Evolutionary conservation across 176 grass and related monocot genomes (phyloP), one percentile per base, ranked within the genome.

Genomic region (Triticum monococcum): DNA sequence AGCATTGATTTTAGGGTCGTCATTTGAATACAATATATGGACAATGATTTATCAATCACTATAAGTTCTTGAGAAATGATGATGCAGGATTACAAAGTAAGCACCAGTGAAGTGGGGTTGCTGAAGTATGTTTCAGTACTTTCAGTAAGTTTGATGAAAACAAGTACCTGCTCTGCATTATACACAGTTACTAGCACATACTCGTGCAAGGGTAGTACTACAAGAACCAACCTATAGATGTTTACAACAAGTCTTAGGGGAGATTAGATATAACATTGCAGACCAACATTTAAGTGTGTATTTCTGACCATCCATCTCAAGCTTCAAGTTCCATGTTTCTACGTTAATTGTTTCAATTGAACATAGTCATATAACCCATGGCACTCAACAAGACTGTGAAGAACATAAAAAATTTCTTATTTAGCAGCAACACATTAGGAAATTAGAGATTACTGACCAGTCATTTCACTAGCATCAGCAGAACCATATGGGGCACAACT

Each of bases 391-490:
- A 87, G 57, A 73, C 66, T 86, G 41, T 25, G 57, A 74, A 64
- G 35, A 77, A 4, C 17, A 46, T 66, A 65, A 2, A 11, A 26
- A 3, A 16, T 20, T 67, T 75, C 16, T 78, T 31, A 75, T 18
- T 72, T 84, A 84, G 22, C 37, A 85, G 20, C 30, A 85, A 56
- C 5, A 65, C n/a, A 81, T 26, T 46, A 80, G 30, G 63, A 43
- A 74, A 86, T 79, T 45, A 64, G 26, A 75, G 36, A 75, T 59
- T 45, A 90, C 86, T 86, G 59, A 95, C 95, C 93, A 80, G 89
- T 89, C 78, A 95, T 86, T 79, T 93, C 93, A 81, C 83, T 90
- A 84, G 91, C 86, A 92, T 98, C 91, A 85, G 60, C 45, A 20
- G 37, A 78, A 36, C 87, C 72, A 89, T 92, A 90, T 76, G 92